Evolutionary conservation across 768 basidiomycete species (phyloP).

Genomic region (Mrakia hoshinonis): DNA sequence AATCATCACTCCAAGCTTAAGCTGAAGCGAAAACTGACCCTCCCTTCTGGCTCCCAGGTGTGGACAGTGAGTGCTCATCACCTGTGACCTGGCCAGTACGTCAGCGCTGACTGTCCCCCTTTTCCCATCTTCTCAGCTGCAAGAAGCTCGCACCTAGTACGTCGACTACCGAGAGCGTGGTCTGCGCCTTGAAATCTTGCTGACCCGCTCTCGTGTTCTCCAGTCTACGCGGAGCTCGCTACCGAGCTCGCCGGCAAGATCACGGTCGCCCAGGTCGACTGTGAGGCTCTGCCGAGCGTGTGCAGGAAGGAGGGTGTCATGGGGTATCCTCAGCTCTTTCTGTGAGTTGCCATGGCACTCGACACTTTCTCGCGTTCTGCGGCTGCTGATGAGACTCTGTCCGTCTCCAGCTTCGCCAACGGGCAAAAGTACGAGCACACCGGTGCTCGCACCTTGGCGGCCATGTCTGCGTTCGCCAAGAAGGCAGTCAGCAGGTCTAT

Average conservation of each 20-base stretch:
- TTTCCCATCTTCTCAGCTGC: conserved; percentile 48
- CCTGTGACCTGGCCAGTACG: not conserved
- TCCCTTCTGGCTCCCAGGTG: conserved; percentile 49
- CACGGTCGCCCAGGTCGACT: conserved; percentile 78
- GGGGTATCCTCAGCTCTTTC: conserved; percentile 76
- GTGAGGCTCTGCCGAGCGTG: conserved; percentile 60
- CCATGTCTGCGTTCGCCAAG: conserved; percentile 63
- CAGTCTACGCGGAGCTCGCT: conserved; percentile 69
- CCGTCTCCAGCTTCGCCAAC: conserved; percentile 42
- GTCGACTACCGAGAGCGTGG: conserved; percentile 27
- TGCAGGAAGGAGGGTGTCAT: conserved; percentile 60
- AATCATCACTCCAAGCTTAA: too few relatives aligned
- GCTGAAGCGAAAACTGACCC: not conserved
- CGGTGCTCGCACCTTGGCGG: conserved; percentile 61
- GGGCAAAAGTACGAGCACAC: conserved; percentile 63
- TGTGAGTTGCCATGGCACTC: conserved; percentile 45
- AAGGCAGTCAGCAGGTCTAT: conserved; percentile 61
- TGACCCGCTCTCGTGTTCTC: not conserved
- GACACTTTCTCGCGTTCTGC: not conserved
- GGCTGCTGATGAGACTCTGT: not conserved
- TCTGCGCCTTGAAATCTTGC: not conserved
- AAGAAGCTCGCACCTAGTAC: conserved; percentile 70
- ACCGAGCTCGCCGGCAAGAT: conserved; percentile 58
- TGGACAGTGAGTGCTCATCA: conserved; percentile 51
- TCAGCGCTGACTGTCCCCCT: not conserved